A percentile compares a stretch with the other conserved stretches of the same genome.
phyloP scores from a whole-genome alignment of 371 early-diverging fungal genomes.

The Batrachochytrium dendrobatidis region DNA sequence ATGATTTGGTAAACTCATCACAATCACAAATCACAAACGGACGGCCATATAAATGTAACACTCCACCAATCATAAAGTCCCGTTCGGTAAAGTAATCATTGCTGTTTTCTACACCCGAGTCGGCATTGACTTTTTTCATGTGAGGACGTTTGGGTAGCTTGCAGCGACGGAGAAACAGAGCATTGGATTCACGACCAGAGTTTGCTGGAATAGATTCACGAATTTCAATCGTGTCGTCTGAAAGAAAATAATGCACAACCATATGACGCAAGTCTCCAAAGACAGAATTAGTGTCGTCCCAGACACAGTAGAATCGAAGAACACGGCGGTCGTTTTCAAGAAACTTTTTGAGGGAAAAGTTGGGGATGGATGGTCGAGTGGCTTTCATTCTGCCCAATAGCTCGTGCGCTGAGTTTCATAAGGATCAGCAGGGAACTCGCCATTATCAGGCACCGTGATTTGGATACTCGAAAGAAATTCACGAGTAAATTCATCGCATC shows the following conservation, averaged over 20 bases:
- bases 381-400: constrained; percentile 39
- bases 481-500: constrained; percentile 50
- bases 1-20: constrained; percentile 47
- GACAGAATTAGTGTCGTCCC: constrained; percentile 49
- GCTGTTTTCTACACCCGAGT: constrained; percentile 5
- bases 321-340: constrained; percentile 52
- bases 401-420: constrained; percentile 38
- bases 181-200: constrained; percentile 38
- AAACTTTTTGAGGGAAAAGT: constrained; percentile 43
- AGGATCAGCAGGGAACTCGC: constrained; percentile 37
- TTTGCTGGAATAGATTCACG: constrained; percentile 42
- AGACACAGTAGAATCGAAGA: constrained; percentile 49
- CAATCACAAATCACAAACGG: constrained; percentile 51
- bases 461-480: constrained; percentile 31
- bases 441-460: constrained; percentile 29
- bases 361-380: constrained; percentile 38
- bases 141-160: constrained; percentile 35
- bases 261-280: constrained; percentile 51
- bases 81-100: constrained; percentile 41
- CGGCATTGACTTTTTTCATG: constrained; percentile 12
- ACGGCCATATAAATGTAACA: constrained; percentile 46
- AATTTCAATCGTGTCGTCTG: constrained; percentile 51
- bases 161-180: constrained; percentile 40
- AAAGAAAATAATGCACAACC: constrained; percentile 48
- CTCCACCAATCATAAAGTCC: constrained; percentile 44